Evolutionary conservation across 1,284 basidiomycete species (phyloP), one percentile per base, ranked within the genome.

Genomic region (Ustilago crameri): DNA sequence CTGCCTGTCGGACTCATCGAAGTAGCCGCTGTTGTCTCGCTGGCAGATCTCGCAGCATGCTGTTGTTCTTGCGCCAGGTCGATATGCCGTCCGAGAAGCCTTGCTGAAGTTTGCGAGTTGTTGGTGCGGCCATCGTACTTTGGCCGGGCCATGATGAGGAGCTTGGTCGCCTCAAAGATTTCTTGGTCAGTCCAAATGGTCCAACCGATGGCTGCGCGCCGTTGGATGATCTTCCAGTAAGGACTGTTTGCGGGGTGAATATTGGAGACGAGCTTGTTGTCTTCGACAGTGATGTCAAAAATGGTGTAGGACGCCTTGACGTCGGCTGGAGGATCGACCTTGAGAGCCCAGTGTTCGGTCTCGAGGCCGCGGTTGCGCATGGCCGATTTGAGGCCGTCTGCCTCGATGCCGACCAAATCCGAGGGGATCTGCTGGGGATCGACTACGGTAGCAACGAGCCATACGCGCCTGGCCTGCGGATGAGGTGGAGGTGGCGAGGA

Each of bases 261-360:
- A 10, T 58, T 43, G 9, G 58, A 42, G 10, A 66, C 58, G 5
- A 74, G 41, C 26, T 34, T 53, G n/a, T 44, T 62, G 5, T 20
- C 48, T 34, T 74, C 55, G 17, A 66, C 14, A 8, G 60, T 74
- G 20, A 70, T 69, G 44, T 74, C 66, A 35, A 74, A 49, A 38
- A 74, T 69, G 54, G 47, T 54, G 23, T 66, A 42, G 18, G 61
- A 30, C 2, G 34, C 34, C 22, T 68, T 61, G 38, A 38, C 18
- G 18, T 38, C 14, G 37, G 37, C 3, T 3, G 59, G 47, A 4
- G 70, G 45, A 15, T 73, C 70, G 38, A 70, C 55, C 35, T 66
- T 69, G 34, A 74, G 52, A 3, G 71, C 71, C 71, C 71, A 74
- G 43, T 74, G 71, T 22, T 74, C 71, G 22, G 55, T 62, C 38